Evolutionary conservation across 2,329 filamentous ascomycete species (phyloP), one percentile per base, ranked within the genome.

Genomic region (Apiospora kogelbergensis): DNA sequence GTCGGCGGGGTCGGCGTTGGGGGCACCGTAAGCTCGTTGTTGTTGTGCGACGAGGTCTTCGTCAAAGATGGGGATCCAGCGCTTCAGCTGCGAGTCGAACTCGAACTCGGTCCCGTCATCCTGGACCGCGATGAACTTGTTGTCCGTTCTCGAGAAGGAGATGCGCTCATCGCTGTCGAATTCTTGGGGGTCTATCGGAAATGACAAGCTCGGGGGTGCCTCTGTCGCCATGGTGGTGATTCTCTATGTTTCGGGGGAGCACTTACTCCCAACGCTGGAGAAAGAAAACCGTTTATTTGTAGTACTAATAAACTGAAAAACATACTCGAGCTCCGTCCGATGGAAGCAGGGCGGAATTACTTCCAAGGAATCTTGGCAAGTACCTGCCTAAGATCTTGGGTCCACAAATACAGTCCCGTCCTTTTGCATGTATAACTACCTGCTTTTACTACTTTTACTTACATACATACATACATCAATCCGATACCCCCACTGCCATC

Each of bases 101-200:
- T 95, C 92, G 82, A 91, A 97, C 79, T 97, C 95, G 71, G 89
- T 88, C 67, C 93, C 94, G 77, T 96, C 90, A 64, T 94, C 93
- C 69, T 93, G 91, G 71, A 97, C 94, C 9, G 96, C 89, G 67
- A 96, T 88, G 82, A 91, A 95, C 78, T 94, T 95, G 76, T 89
- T 86, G 80, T 95, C 91, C 71, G 93, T 85, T 78, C 89, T 92
- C n/a, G 93, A 95, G 82, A 91, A 97, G 6, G 93, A 95, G 76
- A 97, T 93, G 74, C 95, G 92, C 37, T 93, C 88, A 78, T 97
- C 94, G 69, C 83, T 83, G 75, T 91, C 90, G 78, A 97, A 97
- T 64, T 92, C 87, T 68, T 88, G 85, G 17, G 87, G 85, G 69
- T 93, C 83, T 22, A 84, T 88, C 26, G 89, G 88, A 68, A 90